A percentile compares a stretch with the other conserved stretches of the same genome.
phyloP scores from a whole-genome alignment of 495 filamentous ascomycete genomes.

The Usnea hakonensis region DNA sequence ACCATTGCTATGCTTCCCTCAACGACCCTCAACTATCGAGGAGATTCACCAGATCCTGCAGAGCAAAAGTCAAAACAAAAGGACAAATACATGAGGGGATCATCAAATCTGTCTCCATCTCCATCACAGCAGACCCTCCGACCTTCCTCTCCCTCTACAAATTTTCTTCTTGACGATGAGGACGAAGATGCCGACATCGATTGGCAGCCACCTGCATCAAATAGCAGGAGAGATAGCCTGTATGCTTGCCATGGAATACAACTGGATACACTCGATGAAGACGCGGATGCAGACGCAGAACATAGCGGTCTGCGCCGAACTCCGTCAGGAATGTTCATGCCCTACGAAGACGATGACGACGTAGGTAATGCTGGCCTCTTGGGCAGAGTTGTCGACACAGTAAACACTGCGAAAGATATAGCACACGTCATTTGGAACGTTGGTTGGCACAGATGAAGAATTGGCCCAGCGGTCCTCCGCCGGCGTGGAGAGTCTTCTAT shows the following conservation, averaged over 20 bases:
- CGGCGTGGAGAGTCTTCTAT: neutral
- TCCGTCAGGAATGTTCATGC: slow-evolving; percentile 78
- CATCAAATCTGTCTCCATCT: slow-evolving; percentile 50
- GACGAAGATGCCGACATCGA: slow-evolving; percentile 49
- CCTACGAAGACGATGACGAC: slow-evolving; percentile 65
- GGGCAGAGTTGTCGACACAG: slow-evolving; percentile 79
- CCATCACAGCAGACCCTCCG: slow-evolving; percentile 70
- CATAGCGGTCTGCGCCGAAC: slow-evolving; percentile 58
- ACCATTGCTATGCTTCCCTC: slow-evolving; percentile 90
- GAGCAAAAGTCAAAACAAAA: slow-evolving; percentile 46
- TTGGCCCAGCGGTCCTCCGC: neutral
- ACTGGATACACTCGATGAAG: slow-evolving; percentile 14
- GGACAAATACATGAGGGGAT: slow-evolving; percentile 38
- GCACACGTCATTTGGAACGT: slow-evolving; percentile 98
- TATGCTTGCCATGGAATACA: slow-evolving; percentile 15
- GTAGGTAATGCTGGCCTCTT: slow-evolving; percentile 53
- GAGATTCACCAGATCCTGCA: slow-evolving; percentile 65
- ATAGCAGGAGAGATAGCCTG: slow-evolving; percentile 20
- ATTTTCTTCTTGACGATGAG: slow-evolving; percentile 66
- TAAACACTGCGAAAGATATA: slow-evolving; percentile 95
- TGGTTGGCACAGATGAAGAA: slow-evolving; percentile 71
- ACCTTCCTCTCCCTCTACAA: slow-evolving; percentile 60
- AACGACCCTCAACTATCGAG: slow-evolving; percentile 82
- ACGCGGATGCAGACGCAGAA: slow-evolving; percentile 31
- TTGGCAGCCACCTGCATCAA: slow-evolving; percentile 36